These are phyloP conservation scores for Magnolia changhungtana DNA, from an alignment of 164 flowering plant species.

Conservation along the genomic window DNA sequence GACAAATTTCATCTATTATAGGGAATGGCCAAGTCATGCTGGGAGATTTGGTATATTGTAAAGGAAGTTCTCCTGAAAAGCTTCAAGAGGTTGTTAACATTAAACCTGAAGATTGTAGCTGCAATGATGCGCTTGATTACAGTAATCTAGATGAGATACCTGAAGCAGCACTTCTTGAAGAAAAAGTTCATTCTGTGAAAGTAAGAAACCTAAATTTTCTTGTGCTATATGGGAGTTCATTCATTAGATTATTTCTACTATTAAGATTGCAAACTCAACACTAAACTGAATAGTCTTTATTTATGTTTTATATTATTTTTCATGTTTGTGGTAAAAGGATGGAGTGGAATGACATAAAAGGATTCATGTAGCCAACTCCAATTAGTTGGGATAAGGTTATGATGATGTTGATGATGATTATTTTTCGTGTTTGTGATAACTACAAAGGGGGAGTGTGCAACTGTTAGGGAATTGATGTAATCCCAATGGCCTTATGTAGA, in stretches of 20 bases:
- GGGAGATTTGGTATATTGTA: conserved; percentile 80
- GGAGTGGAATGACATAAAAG: too few species aligned
- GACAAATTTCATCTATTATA: conserved; percentile 27
- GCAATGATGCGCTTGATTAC: conserved; percentile 29
- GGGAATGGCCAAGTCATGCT: conserved; percentile 60
- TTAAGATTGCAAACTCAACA: not conserved
- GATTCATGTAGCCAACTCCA: too few species aligned
- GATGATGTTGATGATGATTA: too few species aligned
- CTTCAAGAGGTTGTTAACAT: conserved; percentile 16
- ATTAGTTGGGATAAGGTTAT: too few species aligned
- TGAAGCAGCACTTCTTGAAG: conserved; percentile 41
- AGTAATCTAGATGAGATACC: conserved; percentile 42
- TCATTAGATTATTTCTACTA: not conserved
- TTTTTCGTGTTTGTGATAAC: too few species aligned
- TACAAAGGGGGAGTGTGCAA: too few species aligned
- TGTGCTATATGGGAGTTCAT: not conserved
- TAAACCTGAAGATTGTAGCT: conserved; percentile 42
- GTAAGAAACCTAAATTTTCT: conserved; percentile 25
- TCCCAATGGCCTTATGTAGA: too few species aligned
- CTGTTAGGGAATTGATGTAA: too few species aligned
- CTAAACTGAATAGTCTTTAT: not conserved
- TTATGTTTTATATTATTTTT: not conserved
- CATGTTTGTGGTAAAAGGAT: not conserved
- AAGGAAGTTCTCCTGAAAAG: conserved; percentile 36
- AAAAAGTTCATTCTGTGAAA: conserved; percentile 50